Evolutionary conservation across 1,284 basidiomycete genomes (phyloP).

Genomic region (Limonomyces culmigenus): DNA sequence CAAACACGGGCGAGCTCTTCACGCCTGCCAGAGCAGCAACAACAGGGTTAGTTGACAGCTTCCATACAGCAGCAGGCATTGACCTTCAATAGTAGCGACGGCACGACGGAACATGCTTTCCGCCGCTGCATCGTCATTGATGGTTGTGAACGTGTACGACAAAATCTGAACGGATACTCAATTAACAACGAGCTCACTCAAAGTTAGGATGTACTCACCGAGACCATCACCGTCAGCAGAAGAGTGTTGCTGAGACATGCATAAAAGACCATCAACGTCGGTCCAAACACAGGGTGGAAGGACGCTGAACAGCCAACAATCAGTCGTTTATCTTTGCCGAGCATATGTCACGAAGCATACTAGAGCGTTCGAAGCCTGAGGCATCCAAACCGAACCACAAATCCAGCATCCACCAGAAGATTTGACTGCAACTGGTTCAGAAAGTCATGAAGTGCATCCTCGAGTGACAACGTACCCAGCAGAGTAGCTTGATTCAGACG

Average conservation of each 20-base stretch:
- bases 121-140: slow-evolving; percentile 82
- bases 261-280: slow-evolving; percentile 74
- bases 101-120: slow-evolving; percentile 35
- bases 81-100: slow-evolving; percentile 1
- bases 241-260: slow-evolving; percentile 81
- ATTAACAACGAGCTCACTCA: slow-evolving; percentile 19
- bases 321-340: not conserved
- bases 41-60: too few relatives aligned
- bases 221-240: slow-evolving; percentile 56
- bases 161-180: slow-evolving; percentile 42
- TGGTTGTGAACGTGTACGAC: slow-evolving; percentile 83
- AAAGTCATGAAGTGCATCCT: not conserved
- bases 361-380: slow-evolving; percentile 60
- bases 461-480: slow-evolving; percentile 18
- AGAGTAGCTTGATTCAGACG: slow-evolving; percentile 19
- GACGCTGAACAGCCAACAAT: slow-evolving; percentile 21
- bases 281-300: slow-evolving; percentile 77
- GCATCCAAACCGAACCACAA: slow-evolving; percentile 85
- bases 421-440: slow-evolving; percentile 26
- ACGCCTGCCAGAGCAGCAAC: slow-evolving; percentile 84
- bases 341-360: slow-evolving; percentile 26
- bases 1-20: slow-evolving; percentile 80
- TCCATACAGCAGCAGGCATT: too few relatives aligned
- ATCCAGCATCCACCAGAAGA: slow-evolving; percentile 84
- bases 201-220: slow-evolving; percentile 30